Percentiles rank a stretch among this genome's conserved stretches.
Evolutionary conservation across 192 early-diverging fungal species (phyloP).

Genomic region (Rhizophagus prolifer): DNA sequence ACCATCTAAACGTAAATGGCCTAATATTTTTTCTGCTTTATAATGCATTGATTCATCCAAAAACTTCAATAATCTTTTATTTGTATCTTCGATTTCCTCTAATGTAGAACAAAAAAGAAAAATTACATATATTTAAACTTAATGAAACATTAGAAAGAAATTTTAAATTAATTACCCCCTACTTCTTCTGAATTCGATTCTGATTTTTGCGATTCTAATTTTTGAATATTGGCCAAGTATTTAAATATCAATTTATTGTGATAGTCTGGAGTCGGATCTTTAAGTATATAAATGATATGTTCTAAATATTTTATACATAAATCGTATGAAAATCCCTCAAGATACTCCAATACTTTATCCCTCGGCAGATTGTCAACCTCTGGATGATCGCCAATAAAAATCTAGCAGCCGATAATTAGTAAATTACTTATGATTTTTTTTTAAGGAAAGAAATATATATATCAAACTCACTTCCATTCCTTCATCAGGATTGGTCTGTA

Average conservation of each 20-base stretch:
- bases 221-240: conserved; percentile 70
- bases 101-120: neutral
- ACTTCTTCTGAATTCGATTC: conserved; percentile 30
- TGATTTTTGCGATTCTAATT: conserved; percentile 30
- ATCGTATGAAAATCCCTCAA: conserved; percentile 64
- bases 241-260: conserved; percentile 81
- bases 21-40: conserved; percentile 72
- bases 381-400: conserved; percentile 56
- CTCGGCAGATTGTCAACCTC: conserved; percentile 65
- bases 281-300: conserved; percentile 72
- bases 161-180: neutral
- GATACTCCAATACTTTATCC: conserved; percentile 59
- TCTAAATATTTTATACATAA: conserved; percentile 77
- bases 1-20: conserved; percentile 72
- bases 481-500: conserved; percentile 61
- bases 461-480: conserved; percentile 64
- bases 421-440: neutral
- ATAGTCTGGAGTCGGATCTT: conserved; percentile 65
- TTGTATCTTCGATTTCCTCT: conserved; percentile 31
- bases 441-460: neutral
- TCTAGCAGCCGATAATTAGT: conserved; percentile 33
- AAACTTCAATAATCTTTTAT: conserved; percentile 59
- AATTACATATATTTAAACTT: neutral
- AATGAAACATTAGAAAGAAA: conserved; percentile 8
- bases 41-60: conserved; percentile 71